Conservation (phyloP, 1,284 basidiomycete genomes). For the Coriolopsis trogii region DNA sequence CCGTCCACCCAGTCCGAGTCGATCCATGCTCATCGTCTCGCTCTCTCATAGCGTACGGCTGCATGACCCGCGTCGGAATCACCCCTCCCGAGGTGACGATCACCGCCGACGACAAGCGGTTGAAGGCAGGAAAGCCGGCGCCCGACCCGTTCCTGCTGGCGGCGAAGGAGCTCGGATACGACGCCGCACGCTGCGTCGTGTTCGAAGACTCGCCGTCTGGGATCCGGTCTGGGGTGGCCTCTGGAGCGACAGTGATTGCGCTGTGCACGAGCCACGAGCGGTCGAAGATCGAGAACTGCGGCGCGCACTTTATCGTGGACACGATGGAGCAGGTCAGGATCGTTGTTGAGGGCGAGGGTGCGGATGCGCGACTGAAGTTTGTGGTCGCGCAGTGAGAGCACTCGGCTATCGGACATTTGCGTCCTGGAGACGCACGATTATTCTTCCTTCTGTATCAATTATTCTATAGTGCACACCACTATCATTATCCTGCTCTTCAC, state of each 20-base stretch:
- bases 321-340: slow-evolving; percentile 60
- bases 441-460: too few relatives aligned
- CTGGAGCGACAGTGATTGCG: slow-evolving; percentile 75
- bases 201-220: slow-evolving; percentile 79
- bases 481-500: too few relatives aligned
- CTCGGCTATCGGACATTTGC: too few relatives aligned
- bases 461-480: too few relatives aligned
- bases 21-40: slow-evolving; percentile 10
- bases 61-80: slow-evolving; percentile 74
- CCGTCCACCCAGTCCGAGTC: background rate
- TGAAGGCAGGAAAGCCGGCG: slow-evolving; percentile 67
- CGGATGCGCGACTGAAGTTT: slow-evolving; percentile 46
- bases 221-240: slow-evolving; percentile 71
- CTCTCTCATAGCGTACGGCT: slow-evolving; percentile 56
- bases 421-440: too few relatives aligned
- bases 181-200: slow-evolving; percentile 61
- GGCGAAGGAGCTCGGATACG: slow-evolving; percentile 69
- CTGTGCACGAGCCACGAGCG: slow-evolving; percentile 71
- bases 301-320: slow-evolving; percentile 68
- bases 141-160: slow-evolving; percentile 79
- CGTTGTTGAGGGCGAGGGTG: slow-evolving; percentile 46
- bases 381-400: slow-evolving; percentile 5
- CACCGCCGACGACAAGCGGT: slow-evolving; percentile 75
- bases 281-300: slow-evolving; percentile 56
- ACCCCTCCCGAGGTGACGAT: slow-evolving; percentile 72